Evolutionary conservation across 2,329 filamentous ascomycete genomes (phyloP), one percentile per base, ranked within the genome.

Genomic region (Scytalidium sp.): DNA sequence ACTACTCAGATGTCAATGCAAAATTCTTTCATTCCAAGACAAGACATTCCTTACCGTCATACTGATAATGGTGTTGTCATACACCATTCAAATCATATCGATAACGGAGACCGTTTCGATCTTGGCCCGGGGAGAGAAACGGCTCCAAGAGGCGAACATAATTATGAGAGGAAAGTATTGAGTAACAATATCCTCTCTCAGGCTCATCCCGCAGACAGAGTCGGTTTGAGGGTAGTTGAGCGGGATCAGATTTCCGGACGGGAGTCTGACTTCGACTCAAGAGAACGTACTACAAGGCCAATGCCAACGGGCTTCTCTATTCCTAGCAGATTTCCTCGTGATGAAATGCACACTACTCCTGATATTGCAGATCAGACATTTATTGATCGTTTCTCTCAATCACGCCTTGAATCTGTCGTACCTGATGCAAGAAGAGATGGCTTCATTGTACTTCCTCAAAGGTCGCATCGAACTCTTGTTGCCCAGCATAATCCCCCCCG

Each of bases 321-420:
- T 42, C 50, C 56, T 39, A 46, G 43, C 47, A 54, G 54, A 50
- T 20, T 51, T 51, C 57, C 56, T 57, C 56, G 54, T 59, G 50
- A 55, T 57, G 51, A 56, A 50, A 47, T 49, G 45, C 50, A 44
- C 51, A 48, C 47, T 55, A 39, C 45, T 52, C 49, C 52, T 50
- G 46, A 20, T 47, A 50, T 51, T 45, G 43, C 50, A 52, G 58
- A 64, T 51, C 55, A 57, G 48, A 50, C 49, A 54, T 54, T 61
- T 45, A 52, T 60, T 59, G 53, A 62, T 49, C 55, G 50, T 55
- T 60, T 61, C 51, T 63, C 61, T 59, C 59, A 65, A 49, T 60
- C 60, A 60, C 54, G 54, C 41, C 51, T 60, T 58, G 57, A 60
- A 43, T 43, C 41, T 23, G 19, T 11, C 20, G 41, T 21, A 22